Conservation (phyloP, 2,329 filamentous ascomycete species). For the Pseudogymnoascus sp. region DNA sequence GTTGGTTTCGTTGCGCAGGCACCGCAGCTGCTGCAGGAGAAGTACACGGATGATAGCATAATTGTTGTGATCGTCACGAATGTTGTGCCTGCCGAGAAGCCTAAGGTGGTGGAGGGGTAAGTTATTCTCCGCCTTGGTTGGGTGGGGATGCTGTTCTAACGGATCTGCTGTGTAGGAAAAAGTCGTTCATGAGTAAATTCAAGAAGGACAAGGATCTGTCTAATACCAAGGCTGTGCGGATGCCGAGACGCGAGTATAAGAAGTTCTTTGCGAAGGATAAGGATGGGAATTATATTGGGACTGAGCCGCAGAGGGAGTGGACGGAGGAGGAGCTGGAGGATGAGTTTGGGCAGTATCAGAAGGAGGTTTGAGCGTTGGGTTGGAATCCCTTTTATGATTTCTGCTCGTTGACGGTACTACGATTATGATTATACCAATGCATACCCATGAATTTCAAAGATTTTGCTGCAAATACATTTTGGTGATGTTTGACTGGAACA, state of each 20-base stretch:
- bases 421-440: neutral
- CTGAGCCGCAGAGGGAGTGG: conserved; percentile 23
- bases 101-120: neutral
- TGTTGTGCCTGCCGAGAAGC: conserved; percentile 11
- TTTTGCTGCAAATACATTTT: neutral
- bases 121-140: neutral
- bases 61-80: conserved; percentile 23
- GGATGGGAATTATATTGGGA: conserved; percentile 23
- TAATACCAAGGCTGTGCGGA: conserved; percentile 23
- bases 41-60: conserved; percentile 24
- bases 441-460: neutral
- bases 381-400: neutral
- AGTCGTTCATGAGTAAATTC: conserved; percentile 12
- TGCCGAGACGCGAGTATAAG: conserved; percentile 25
- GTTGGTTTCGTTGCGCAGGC: conserved; percentile 15
- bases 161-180: neutral
- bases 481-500: neutral
- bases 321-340: conserved; percentile 24
- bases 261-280: conserved; percentile 25
- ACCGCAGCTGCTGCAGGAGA: conserved; percentile 19
- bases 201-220: neutral
- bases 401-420: neutral
- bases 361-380: neutral
- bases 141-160: neutral
- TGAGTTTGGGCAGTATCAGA: conserved; percentile 20